phyloP scores from a whole-genome alignment of 176 grass and related monocot species.

The Bothriochloa decipiens region DNA sequence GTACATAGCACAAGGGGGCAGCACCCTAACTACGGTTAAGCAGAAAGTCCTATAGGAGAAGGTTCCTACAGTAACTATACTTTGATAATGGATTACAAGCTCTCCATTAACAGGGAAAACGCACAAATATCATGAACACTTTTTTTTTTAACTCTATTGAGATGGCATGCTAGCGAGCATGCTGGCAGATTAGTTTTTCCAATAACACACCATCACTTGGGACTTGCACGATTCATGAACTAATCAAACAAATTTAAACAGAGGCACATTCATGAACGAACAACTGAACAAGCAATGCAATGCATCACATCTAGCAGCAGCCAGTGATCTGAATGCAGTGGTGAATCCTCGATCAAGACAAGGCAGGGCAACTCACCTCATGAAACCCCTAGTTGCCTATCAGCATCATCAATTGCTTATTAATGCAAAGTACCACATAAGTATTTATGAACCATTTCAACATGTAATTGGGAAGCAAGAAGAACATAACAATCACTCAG shows the following conservation, averaged over 20 bases:
- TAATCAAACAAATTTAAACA: not conserved
- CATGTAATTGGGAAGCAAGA: not conserved
- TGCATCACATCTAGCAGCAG: not conserved
- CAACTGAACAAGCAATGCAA: no score
- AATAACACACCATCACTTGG: not conserved
- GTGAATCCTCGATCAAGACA: no score
- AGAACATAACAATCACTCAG: not conserved
- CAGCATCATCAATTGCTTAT: no score
- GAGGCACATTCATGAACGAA: no score
- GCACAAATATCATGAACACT: not conserved
- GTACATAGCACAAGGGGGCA: not conserved
- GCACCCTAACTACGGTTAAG: not conserved
- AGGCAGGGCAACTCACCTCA: no score
- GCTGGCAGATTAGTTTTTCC: no score
- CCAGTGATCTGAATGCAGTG: not conserved
- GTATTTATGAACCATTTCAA: not conserved
- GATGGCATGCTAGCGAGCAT: not conserved
- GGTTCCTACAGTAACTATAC: not conserved
- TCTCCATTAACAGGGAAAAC: not conserved
- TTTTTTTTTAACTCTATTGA: not conserved
- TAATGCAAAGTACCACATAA: no score
- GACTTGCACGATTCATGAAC: not conserved
- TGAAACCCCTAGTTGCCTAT: no score
- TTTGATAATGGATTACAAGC: slow-evolving; percentile 12
- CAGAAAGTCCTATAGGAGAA: not conserved